These are phyloP conservation scores for Diplotaxis tenuifolia DNA, from an alignment of 345 rosid species.

Conservation along the genomic window DNA sequence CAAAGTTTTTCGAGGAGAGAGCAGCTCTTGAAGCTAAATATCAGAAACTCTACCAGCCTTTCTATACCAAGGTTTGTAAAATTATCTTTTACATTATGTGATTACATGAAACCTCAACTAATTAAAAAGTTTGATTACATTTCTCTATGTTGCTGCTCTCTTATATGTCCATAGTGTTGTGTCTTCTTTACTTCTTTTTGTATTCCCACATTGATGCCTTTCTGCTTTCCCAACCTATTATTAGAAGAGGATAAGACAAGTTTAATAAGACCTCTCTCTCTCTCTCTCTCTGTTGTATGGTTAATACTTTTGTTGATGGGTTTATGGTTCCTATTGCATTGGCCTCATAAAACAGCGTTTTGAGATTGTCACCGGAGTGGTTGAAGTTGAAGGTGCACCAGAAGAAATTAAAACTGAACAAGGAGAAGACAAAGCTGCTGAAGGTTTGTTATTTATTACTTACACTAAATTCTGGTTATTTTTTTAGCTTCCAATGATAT, in stretches of 20 bases:
- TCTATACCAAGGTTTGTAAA: constrained; percentile 62
- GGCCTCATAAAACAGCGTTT: constrained; percentile 51
- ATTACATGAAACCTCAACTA: not conserved
- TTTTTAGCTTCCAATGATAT: not conserved
- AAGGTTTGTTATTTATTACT: constrained; percentile 45
- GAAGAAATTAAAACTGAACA: constrained; percentile 49
- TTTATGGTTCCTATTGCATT: not conserved
- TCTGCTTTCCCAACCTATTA: not conserved
- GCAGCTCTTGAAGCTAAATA: constrained; percentile 90
- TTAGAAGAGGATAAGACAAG: not conserved
- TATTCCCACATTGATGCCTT: not conserved
- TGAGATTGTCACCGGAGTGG: constrained; percentile 78
- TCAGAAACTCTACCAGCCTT: constrained; percentile 78
- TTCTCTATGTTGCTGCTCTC: not conserved
- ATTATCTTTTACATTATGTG: not conserved
- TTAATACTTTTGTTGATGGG: not conserved
- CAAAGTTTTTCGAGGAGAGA: constrained; percentile 87
- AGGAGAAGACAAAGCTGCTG: constrained; percentile 55
- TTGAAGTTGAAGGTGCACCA: constrained; percentile 60
- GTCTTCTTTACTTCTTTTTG: not conserved
- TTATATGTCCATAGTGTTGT: not conserved
- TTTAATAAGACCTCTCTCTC: not conserved
- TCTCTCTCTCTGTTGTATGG: not conserved
- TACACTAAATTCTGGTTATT: not conserved
- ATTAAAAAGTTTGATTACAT: not conserved